A percentile compares a stretch with the other conserved stretches of the same genome.
These are phyloP conservation scores for Telopea speciosissima DNA, from an alignment of 177 flowering plant genomes.

Conservation along the genomic window DNA sequence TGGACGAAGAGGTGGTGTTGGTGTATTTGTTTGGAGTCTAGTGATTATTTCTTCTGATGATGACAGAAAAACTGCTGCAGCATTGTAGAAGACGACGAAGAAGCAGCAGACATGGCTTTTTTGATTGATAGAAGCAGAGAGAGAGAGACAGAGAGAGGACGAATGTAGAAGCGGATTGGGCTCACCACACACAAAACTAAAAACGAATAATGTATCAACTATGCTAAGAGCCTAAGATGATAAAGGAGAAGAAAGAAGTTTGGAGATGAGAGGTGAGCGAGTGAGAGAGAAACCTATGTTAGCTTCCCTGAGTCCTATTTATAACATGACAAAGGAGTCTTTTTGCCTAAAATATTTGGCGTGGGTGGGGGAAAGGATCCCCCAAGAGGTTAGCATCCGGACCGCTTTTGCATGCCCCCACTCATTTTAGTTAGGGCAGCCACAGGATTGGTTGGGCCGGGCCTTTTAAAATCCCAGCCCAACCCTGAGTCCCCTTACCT, in stretches of 20 bases:
- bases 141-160: too few species aligned
- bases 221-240: neutral
- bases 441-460: too few species aligned
- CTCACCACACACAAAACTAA: neutral
- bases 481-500: too few species aligned
- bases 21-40: neutral
- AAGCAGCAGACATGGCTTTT: slow-evolving; percentile 2
- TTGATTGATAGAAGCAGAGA: neutral
- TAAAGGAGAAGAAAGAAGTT: neutral
- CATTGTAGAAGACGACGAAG: neutral
- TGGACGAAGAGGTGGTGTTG: neutral
- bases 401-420: too few species aligned
- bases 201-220: neutral
- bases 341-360: too few species aligned
- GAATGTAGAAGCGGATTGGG: neutral
- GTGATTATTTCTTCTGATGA: neutral
- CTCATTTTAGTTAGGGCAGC: too few species aligned
- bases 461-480: too few species aligned
- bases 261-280: neutral
- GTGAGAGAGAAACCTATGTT: neutral
- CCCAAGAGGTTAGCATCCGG: too few species aligned
- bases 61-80: slow-evolving; percentile 1
- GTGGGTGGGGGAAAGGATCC: too few species aligned
- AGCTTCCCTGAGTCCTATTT: neutral
- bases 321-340: too few species aligned